A percentile compares a stretch with the other conserved stretches of the same genome.
These are phyloP conservation scores for Spiromastix sp. DNA, from an alignment of 2,329 filamentous ascomycete species.

Conservation along the genomic window DNA sequence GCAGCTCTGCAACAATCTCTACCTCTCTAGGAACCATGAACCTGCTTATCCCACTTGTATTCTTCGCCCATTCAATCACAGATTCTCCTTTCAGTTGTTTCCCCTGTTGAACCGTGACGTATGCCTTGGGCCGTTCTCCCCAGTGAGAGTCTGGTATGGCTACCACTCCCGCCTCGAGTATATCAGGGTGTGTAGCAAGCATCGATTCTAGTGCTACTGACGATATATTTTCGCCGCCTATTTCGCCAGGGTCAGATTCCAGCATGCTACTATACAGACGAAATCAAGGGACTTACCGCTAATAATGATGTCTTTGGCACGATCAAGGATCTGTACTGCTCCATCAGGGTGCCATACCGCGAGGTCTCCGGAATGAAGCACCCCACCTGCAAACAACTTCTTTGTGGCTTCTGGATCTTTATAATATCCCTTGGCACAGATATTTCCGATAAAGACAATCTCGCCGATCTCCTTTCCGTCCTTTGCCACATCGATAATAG, in stretches of 20 bases:
- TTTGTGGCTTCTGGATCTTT: slow-evolving; percentile 77
- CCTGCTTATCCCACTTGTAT: slow-evolving; percentile 67
- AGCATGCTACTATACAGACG: no score
- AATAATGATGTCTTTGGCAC: slow-evolving; percentile 97
- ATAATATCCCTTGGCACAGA: slow-evolving; percentile 85
- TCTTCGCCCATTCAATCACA: slow-evolving; percentile 77
- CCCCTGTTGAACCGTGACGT: slow-evolving; percentile 68
- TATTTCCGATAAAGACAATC: slow-evolving; percentile 82
- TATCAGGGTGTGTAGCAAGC: slow-evolving; percentile 75
- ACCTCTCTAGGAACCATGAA: slow-evolving; percentile 75
- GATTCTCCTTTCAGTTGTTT: slow-evolving; percentile 52
- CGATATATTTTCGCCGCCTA: slow-evolving; percentile 93
- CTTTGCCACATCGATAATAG: slow-evolving; percentile 55
- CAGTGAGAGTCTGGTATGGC: slow-evolving; percentile 80
- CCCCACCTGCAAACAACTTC: slow-evolving; percentile 80
- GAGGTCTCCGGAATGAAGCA: slow-evolving; percentile 79
- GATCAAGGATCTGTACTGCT: slow-evolving; percentile 81
- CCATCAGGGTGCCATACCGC: slow-evolving; percentile 91
- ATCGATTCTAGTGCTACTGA: slow-evolving; percentile 85
- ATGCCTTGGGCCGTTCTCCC: slow-evolving; percentile 95
- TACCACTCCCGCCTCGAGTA: slow-evolving; percentile 87
- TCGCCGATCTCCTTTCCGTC: slow-evolving; percentile 71
- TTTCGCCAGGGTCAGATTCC: no score
- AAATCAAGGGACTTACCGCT: slow-evolving; percentile 53
- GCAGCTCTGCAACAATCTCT: slow-evolving; percentile 75